A percentile compares a stretch with the other conserved stretches of the same genome.
These are phyloP conservation scores for Sporothrix luriei DNA, from an alignment of 2,329 filamentous ascomycete species.

Conservation along the genomic window DNA sequence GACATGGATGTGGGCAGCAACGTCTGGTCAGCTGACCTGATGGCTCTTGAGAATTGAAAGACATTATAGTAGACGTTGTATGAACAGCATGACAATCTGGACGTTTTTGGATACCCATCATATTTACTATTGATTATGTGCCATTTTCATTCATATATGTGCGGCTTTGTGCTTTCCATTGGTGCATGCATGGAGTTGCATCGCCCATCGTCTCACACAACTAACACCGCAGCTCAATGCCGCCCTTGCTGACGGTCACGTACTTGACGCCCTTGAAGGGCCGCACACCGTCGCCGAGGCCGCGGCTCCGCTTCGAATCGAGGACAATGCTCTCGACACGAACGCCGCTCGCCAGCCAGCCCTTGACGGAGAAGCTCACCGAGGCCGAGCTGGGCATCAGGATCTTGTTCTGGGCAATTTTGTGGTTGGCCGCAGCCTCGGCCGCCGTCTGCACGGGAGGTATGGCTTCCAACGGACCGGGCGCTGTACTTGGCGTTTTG, in stretches of 20 bases:
- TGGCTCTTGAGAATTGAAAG: conserved; percentile 28
- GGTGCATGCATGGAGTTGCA: not conserved
- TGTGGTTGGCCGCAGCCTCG: conserved; percentile 46
- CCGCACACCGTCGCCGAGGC: conserved; percentile 82
- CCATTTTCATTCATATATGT: conserved; percentile 12
- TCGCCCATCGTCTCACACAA: conserved; percentile 19
- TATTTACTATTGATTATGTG: not conserved
- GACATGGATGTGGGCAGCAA: conserved; percentile 30
- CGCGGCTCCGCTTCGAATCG: conserved; percentile 77
- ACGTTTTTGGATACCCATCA: not conserved
- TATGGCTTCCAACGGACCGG: not conserved
- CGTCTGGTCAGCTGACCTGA: conserved; percentile 36
- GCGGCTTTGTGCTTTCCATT: not conserved
- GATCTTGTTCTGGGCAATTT: conserved; percentile 67
- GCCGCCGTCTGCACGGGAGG: conserved; percentile 34
- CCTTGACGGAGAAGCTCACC: conserved; percentile 71
- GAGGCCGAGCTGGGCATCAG: conserved; percentile 79
- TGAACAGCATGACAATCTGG: not conserved
- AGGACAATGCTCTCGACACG: conserved; percentile 69
- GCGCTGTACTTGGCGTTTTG: not conserved
- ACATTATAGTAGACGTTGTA: not conserved
- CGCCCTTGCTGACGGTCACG: conserved; percentile 71
- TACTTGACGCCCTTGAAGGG: conserved; percentile 99
- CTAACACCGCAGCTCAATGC: conserved; percentile 64
- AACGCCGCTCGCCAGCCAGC: conserved; percentile 68